Evolutionary conservation across 2,329 filamentous ascomycete species (phyloP).

Genomic region (Trichothecium roseum): DNA sequence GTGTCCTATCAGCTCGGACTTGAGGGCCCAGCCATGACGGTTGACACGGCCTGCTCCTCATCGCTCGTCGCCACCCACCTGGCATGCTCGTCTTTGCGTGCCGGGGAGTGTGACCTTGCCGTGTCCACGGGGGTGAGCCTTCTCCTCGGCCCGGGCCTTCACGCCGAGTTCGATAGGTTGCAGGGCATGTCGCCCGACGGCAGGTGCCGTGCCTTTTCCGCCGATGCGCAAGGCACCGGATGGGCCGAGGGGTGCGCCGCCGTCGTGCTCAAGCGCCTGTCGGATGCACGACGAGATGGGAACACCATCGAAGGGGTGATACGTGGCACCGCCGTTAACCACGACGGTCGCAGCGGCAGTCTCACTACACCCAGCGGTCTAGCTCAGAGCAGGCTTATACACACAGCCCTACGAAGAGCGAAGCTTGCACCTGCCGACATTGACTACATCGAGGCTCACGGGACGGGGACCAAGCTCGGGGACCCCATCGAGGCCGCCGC

Average conservation of each 20-base stretch:
- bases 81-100: slow-evolving; percentile 33
- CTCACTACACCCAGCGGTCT: slow-evolving; percentile 27
- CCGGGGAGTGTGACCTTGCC: slow-evolving; percentile 12
- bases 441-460: slow-evolving; percentile 37
- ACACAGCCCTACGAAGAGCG: no score
- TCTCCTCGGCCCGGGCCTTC: slow-evolving; percentile 13
- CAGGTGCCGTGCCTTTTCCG: slow-evolving; percentile 27
- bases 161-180: slow-evolving; percentile 8
- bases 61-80: slow-evolving; percentile 35
- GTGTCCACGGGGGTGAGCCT: slow-evolving; percentile 21
- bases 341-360: slow-evolving; percentile 14
- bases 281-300: slow-evolving; percentile 25
- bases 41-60: slow-evolving; percentile 40
- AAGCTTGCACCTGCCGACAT: no score
- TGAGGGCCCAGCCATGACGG: slow-evolving; percentile 37
- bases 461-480: slow-evolving; percentile 27
- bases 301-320: slow-evolving; percentile 15
- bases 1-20: slow-evolving; percentile 44
- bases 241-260: slow-evolving; percentile 39
- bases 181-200: slow-evolving; percentile 26
- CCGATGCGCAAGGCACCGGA: slow-evolving; percentile 36
- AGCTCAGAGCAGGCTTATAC: slow-evolving; percentile 30
- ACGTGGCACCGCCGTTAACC: slow-evolving; percentile 11
- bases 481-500: slow-evolving; percentile 27
- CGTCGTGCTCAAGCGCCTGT: slow-evolving; percentile 35